Percentiles rank a stretch among this genome's conserved stretches.
phyloP scores from a whole-genome alignment of 1,284 basidiomycete genomes.

The Cryptococcus deneoformans region DNA sequence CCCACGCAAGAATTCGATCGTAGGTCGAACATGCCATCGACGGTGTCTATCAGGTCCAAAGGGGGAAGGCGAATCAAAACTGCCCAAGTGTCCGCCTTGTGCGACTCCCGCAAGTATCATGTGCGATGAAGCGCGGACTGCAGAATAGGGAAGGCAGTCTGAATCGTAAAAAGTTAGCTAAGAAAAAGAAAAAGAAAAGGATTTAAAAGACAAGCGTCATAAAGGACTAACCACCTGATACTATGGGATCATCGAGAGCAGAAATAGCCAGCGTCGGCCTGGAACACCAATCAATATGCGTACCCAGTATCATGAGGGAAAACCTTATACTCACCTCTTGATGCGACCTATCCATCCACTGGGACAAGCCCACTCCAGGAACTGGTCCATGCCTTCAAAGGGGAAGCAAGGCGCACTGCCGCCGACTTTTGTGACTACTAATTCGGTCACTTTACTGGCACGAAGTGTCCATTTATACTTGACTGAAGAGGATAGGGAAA shows the following conservation, averaged over 20 bases:
- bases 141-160: constrained; percentile 51
- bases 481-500: constrained; percentile 13
- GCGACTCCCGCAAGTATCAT: constrained; percentile 68
- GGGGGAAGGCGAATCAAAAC: constrained; percentile 62
- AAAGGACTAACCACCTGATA: constrained; percentile 55
- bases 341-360: constrained; percentile 26
- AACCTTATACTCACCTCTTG: constrained; percentile 19
- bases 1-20: constrained; percentile 25
- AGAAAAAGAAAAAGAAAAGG: neutral
- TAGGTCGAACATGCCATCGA: constrained; percentile 31
- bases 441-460: constrained; percentile 22
- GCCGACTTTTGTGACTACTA: constrained; percentile 23
- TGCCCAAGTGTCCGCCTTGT: constrained; percentile 86
- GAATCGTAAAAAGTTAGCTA: neutral
- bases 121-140: constrained; percentile 59
- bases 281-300: neutral
- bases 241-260: constrained; percentile 79
- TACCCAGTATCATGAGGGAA: neutral
- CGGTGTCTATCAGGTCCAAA: constrained; percentile 20
- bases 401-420: constrained; percentile 22
- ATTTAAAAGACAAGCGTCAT: constrained; percentile 1
- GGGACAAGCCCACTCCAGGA: constrained; percentile 45
- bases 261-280: constrained; percentile 67
- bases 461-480: constrained; percentile 17
- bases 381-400: constrained; percentile 21